These are phyloP conservation scores for Thalassiosira mediterranea DNA, from an alignment of 352 stramenopile species.

Conservation along the genomic window DNA sequence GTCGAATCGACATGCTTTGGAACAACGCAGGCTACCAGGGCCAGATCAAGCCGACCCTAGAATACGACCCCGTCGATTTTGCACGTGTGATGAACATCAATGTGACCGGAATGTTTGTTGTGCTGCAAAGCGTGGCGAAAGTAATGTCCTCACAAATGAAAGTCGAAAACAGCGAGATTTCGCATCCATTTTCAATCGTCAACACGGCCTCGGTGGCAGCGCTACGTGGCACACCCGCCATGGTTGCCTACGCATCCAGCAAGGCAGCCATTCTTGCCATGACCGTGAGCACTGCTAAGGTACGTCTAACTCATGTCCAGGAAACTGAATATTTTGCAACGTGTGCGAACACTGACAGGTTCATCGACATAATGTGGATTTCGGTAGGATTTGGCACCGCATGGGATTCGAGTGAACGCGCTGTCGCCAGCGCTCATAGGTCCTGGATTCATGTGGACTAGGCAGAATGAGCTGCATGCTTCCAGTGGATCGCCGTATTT, in stretches of 20 bases:
- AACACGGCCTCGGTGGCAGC: conserved; percentile 83
- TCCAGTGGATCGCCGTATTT: conserved; percentile 81
- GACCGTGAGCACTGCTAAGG: conserved; percentile 66
- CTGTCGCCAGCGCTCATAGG: conserved; percentile 84
- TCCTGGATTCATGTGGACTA: conserved; percentile 82
- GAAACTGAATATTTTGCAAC: no score
- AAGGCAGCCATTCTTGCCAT: conserved; percentile 84
- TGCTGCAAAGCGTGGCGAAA: conserved; percentile 80
- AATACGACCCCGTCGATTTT: conserved; percentile 83
- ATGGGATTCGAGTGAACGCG: conserved; percentile 84
- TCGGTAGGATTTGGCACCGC: conserved; percentile 82
- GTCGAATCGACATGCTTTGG: conserved; percentile 81
- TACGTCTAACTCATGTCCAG: no score
- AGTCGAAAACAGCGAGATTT: neutral
- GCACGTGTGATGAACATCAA: conserved; percentile 85
- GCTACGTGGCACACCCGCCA: conserved; percentile 81
- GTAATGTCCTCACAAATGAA: conserved; percentile 67
- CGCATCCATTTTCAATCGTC: conserved; percentile 75
- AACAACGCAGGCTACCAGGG: conserved; percentile 88
- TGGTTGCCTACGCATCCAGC: conserved; percentile 81
- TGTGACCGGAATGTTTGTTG: conserved; percentile 84
- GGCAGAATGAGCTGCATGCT: conserved; percentile 85
- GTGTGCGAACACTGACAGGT: no score
- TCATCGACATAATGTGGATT: no score
- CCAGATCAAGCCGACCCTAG: conserved; percentile 80